Base-by-base conservation (phyloP, 208 protist genomes). In the Crithidia bombi region DNA sequence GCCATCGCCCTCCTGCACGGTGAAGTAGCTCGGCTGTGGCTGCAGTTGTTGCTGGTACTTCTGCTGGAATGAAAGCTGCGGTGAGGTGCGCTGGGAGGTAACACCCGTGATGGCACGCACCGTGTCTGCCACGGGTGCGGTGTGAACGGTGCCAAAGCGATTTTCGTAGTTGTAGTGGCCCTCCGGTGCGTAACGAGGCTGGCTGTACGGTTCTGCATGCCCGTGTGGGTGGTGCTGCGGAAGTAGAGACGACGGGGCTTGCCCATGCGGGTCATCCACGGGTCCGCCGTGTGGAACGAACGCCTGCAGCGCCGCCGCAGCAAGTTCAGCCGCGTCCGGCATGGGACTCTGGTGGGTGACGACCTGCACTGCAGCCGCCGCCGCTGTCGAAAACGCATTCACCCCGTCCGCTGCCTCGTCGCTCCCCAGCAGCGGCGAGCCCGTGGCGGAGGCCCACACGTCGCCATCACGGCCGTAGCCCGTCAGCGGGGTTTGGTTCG, bases 401-500 rank as follows among this genome's bases (percentile, higher is more conserved):
- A 23, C 62, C 2, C 6, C 57, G 11, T 67, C 51, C 5, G 33
- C 47, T 10, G 26, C 50, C 28, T 77, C 55, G 21, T 65, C 66
- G 57, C 25, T 41, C 36, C 55, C 74, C 21, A 70, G 23, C 25
- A 77, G 62, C 28, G 63, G 70, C 5, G 65, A 71, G 10, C 57
- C 68, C 1, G 67, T 79, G 15, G 63, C 65, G 26, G 73, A 75
- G 26, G 64, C 69, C 79, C 79, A 86, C 55, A 76, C 74, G 26
- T 81, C 73, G 9, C 65, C 65, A 39, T 68, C 61, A 12, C 39
- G 36, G 15, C 68, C 80, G 72, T 82, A 83, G 54, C 69, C 67
- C 43, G 49, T 66, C 1, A 86, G 73, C n/a, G 81, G 78, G 0
- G 84, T 86, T 32, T 69, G 66, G 21, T 26, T 25, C 0, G 79